Conservation (phyloP, 2,329 filamentous ascomycete species). For the Beauveria varroae region DNA sequence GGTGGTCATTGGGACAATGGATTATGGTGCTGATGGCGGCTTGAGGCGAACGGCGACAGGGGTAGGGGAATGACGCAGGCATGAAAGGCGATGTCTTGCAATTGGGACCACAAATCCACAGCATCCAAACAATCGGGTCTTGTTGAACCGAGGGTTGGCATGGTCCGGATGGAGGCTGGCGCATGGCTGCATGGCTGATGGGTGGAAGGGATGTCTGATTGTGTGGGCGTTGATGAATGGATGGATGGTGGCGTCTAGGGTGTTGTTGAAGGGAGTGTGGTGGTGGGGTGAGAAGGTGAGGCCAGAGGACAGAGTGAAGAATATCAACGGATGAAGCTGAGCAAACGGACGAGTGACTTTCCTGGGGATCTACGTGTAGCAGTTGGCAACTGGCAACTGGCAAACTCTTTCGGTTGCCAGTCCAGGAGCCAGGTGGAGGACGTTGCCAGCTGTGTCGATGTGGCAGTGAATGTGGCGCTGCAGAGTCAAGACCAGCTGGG, state of each 20-base stretch:
- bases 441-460: conserved; percentile 4
- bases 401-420: not conserved
- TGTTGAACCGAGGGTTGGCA: not conserved
- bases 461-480: conserved; percentile 5
- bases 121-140: not conserved
- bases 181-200: not conserved
- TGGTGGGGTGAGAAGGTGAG: not conserved
- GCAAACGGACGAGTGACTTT: not conserved
- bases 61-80: not conserved
- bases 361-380: not conserved
- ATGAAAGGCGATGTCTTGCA: not conserved
- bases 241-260: not conserved
- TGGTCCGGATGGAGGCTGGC: too few relatives aligned
- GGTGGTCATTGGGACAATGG: too few relatives aligned
- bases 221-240: not conserved
- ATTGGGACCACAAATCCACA: not conserved
- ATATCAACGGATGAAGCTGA: not conserved
- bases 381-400: not conserved
- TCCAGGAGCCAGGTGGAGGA: not conserved
- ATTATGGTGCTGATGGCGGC: too few relatives aligned
- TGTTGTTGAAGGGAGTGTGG: not conserved
- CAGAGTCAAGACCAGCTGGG: not conserved
- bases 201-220: not conserved
- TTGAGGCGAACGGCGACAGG: not conserved
- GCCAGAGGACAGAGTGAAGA: not conserved